Evolutionary conservation across 495 filamentous ascomycete species (phyloP).

Genomic region (Xylaria scruposa): DNA sequence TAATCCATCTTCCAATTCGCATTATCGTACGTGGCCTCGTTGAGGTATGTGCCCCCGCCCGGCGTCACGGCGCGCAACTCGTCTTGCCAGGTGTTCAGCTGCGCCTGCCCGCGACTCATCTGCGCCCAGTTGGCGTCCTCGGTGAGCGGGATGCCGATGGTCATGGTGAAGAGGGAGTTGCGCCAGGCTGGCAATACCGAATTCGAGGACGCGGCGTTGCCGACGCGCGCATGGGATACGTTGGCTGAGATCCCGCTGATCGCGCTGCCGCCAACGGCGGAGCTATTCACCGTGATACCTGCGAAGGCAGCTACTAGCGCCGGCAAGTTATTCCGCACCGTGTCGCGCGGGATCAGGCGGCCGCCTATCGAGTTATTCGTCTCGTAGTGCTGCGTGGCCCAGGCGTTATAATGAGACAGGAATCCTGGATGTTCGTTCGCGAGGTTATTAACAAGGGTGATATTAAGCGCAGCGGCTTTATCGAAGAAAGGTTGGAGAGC

Average conservation of each 20-base stretch:
- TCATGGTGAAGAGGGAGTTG: constrained; percentile 46
- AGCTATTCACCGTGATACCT: constrained; percentile 40
- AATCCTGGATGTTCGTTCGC: too few relatives aligned
- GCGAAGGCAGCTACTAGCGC: constrained; percentile 25
- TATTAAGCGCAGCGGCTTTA: too few relatives aligned
- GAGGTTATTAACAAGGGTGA: too few relatives aligned
- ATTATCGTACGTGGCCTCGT: constrained; percentile 3
- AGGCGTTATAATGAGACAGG: too few relatives aligned
- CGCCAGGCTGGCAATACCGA: constrained; percentile 61
- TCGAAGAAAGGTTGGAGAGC: too few relatives aligned
- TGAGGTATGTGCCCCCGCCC: neutral
- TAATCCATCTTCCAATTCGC: constrained; percentile 12
- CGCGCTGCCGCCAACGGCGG: constrained; percentile 25
- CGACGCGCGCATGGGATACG: constrained; percentile 9
- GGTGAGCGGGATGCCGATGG: neutral
- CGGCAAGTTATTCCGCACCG: too few relatives aligned
- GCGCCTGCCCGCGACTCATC: neutral
- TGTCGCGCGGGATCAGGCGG: too few relatives aligned
- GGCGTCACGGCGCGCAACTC: neutral
- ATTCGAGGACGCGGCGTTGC: neutral
- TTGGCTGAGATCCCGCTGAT: constrained; percentile 38
- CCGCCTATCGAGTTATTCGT: too few relatives aligned
- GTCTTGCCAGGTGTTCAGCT: constrained; percentile 9
- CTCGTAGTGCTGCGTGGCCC: too few relatives aligned
- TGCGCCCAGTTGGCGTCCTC: neutral